phyloP scores from a whole-genome alignment of 352 stramenopile species.

The Phytophthora europaea region DNA sequence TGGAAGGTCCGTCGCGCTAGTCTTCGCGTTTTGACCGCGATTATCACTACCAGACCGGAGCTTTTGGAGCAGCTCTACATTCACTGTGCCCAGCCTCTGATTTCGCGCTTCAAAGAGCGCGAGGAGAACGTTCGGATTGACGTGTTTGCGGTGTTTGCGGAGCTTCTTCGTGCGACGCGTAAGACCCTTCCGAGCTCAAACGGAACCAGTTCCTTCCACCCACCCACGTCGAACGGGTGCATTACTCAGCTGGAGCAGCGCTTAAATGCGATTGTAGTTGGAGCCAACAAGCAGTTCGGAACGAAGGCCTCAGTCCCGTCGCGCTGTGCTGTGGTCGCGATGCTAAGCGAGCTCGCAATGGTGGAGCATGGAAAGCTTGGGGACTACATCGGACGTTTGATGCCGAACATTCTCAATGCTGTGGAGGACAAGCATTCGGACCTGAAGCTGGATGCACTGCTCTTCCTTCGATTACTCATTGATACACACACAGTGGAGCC shows the following conservation, averaged over 20 bases:
- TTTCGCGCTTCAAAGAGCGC: conserved; percentile 95
- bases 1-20: conserved; percentile 98
- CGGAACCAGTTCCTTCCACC: conserved; percentile 30
- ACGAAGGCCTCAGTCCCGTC: conserved; percentile 81
- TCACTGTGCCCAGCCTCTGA: conserved; percentile 84
- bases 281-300: conserved; percentile 86
- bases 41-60: conserved; percentile 92
- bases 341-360: conserved; percentile 88
- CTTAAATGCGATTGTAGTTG: conserved; percentile 75
- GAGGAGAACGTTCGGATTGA: conserved; percentile 99
- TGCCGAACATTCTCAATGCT: conserved; percentile 88
- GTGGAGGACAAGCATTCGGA: conserved; percentile 94
- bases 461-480: conserved; percentile 95
- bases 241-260: conserved; percentile 68
- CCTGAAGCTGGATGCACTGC: conserved; percentile 96
- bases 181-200: conserved; percentile 56
- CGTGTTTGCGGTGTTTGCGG: conserved; percentile 96
- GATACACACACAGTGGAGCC: conserved; percentile 87
- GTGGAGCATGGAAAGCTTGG: conserved; percentile 81
- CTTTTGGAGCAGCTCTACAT: conserved; percentile 88
- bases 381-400: conserved; percentile 73
- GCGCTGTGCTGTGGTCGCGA: conserved; percentile 83
- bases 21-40: conserved; percentile 93
- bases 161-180: conserved; percentile 88
- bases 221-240: conserved; percentile 52